Conservation (phyloP, 2,329 filamentous ascomycete genomes). For the Didymella pomorum region DNA sequence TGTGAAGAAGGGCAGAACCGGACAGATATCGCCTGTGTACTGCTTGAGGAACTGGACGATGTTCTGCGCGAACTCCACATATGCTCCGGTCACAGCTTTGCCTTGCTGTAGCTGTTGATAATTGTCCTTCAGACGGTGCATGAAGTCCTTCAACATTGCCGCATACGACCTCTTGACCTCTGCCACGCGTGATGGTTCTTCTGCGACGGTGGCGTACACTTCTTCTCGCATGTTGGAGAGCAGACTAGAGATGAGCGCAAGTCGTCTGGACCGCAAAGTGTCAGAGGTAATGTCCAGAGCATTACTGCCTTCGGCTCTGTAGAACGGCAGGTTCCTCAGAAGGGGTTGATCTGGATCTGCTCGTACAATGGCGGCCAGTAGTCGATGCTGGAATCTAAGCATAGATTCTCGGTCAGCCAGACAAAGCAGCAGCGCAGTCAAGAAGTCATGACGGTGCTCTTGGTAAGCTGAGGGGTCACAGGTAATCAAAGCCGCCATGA, state of each 20-base stretch:
- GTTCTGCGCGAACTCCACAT: slow-evolving; percentile 68
- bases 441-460: slow-evolving; percentile 58
- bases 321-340: slow-evolving; percentile 67
- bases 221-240: slow-evolving; percentile 67
- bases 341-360: slow-evolving; percentile 56
- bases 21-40: slow-evolving; percentile 64
- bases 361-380: slow-evolving; percentile 64
- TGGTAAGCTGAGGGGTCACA: slow-evolving; percentile 52
- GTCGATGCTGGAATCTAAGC: slow-evolving; percentile 67
- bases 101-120: slow-evolving; percentile 62
- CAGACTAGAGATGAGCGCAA: slow-evolving; percentile 63
- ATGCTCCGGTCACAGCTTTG: slow-evolving; percentile 57
- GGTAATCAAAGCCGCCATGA: slow-evolving; percentile 52
- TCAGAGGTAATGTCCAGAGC: slow-evolving; percentile 58
- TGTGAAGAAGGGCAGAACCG: slow-evolving; percentile 67
- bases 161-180: slow-evolving; percentile 58
- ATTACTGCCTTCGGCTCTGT: slow-evolving; percentile 46
- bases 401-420: slow-evolving; percentile 67
- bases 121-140: slow-evolving; percentile 68
- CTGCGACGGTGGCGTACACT: slow-evolving; percentile 46
- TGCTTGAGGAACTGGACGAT: slow-evolving; percentile 68
- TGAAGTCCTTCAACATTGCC: slow-evolving; percentile 62
- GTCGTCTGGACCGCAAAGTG: slow-evolving; percentile 63
- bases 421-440: slow-evolving; percentile 63
- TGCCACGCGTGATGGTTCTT: slow-evolving; percentile 42